Percentiles rank a stretch among this genome's conserved stretches.
Evolutionary conservation across 2,329 filamentous ascomycete genomes (phyloP).

Genomic region (Chrysoporthe cubensis): DNA sequence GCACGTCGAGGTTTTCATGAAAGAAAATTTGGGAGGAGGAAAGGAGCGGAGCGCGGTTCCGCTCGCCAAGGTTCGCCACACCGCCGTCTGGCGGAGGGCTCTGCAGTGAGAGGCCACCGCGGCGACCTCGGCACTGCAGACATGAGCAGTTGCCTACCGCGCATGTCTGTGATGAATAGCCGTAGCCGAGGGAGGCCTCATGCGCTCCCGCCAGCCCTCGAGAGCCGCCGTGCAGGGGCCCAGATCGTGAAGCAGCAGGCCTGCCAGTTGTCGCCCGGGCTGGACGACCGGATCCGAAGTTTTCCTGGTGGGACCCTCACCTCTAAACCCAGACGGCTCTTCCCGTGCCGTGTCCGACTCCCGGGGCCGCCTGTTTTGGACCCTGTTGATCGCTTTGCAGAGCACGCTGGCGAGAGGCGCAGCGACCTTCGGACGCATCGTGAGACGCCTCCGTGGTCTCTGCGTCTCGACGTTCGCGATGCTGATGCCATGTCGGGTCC

Average conservation of each 20-base stretch:
- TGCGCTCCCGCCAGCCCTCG: too few species aligned
- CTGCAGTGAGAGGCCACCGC: too few species aligned
- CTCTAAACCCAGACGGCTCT: background rate
- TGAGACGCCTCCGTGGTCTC: background rate
- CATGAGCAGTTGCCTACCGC: too few species aligned
- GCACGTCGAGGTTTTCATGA: background rate
- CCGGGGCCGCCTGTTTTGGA: constrained; percentile 1
- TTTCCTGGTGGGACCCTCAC: background rate
- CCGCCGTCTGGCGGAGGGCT: background rate
- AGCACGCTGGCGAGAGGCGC: background rate
- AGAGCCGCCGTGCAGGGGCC: too few species aligned
- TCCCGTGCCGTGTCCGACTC: constrained; percentile 8
- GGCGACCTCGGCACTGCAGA: too few species aligned
- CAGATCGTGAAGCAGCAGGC: too few species aligned
- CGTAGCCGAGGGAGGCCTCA: too few species aligned
- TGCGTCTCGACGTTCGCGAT: background rate
- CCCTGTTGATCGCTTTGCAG: background rate
- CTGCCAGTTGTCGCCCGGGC: background rate
- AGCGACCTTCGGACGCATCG: background rate
- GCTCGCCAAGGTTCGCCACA: background rate
- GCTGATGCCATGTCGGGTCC: too few species aligned
- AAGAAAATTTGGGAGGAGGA: background rate
- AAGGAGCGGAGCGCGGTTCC: background rate
- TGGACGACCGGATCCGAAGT: background rate
- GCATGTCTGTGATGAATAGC: too few species aligned